Percentiles rank a stretch among this genome's conserved stretches.
These are phyloP conservation scores for Warburgia ugandensis DNA, from an alignment of 164 flowering plant species.

Conservation along the genomic window DNA sequence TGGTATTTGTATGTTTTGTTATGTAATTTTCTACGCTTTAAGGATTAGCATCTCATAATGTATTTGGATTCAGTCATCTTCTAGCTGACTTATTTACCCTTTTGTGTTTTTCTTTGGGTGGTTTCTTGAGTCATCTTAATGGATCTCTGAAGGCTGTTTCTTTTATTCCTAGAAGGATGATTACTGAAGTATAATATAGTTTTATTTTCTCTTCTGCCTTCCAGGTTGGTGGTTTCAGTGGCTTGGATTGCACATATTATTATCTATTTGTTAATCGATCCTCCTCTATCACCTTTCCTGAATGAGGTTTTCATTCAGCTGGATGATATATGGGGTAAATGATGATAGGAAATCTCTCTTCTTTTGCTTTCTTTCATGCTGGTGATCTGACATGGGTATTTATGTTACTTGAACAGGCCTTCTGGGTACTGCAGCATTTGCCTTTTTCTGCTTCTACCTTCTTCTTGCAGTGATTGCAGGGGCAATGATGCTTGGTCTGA, in stretches of 20 bases:
- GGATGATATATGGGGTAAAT: slow-evolving; percentile 94
- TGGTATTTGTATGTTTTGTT: no score
- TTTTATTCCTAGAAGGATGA: not conserved
- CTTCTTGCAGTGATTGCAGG: slow-evolving; percentile 94
- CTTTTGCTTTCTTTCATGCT: not conserved
- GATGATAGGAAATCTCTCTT: not conserved
- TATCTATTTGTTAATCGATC: slow-evolving; percentile 78
- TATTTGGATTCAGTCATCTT: no score
- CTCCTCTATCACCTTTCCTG: slow-evolving; percentile 84
- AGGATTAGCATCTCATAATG: no score
- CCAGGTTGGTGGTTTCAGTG: slow-evolving; percentile 87
- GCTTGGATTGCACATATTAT: slow-evolving; percentile 95
- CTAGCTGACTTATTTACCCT: no score
- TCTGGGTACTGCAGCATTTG: slow-evolving; percentile 95
- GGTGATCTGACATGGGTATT: slow-evolving; percentile 6
- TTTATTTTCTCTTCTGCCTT: no score
- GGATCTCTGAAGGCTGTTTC: no score
- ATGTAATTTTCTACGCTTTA: no score
- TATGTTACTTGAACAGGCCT: slow-evolving; percentile 52
- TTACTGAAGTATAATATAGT: not conserved
- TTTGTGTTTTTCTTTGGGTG: no score
- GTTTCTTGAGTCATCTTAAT: no score
- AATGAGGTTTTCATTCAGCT: slow-evolving; percentile 92
- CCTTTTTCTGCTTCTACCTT: slow-evolving; percentile 98
- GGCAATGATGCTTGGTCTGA: slow-evolving; percentile 92